A percentile compares a stretch with the other conserved stretches of the same genome.
These are phyloP conservation scores for Ramaria sp. DNA, from an alignment of 768 basidiomycete genomes.

Conservation along the genomic window DNA sequence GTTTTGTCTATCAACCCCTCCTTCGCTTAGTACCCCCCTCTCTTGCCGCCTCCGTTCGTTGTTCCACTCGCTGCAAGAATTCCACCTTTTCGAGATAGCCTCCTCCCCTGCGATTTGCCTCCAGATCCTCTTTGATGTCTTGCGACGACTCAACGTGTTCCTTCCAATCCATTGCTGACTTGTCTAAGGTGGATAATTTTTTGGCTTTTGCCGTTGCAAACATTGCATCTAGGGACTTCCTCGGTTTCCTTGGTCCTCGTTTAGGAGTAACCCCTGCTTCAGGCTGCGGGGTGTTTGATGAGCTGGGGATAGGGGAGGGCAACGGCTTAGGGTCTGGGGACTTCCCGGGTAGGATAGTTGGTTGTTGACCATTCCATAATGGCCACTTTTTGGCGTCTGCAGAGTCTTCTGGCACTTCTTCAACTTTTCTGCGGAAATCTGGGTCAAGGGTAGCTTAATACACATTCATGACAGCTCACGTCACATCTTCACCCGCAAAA, in stretches of 20 bases:
- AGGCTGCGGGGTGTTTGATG: conserved; percentile 4
- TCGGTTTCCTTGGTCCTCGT: conserved; percentile 59
- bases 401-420: conserved; percentile 63
- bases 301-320: conserved; percentile 9
- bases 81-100: conserved; percentile 82
- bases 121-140: conserved; percentile 57
- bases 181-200: conserved; percentile 76
- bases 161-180: conserved; percentile 81
- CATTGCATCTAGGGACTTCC: conserved; percentile 31
- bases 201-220: conserved; percentile 36
- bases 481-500: conserved; percentile 68
- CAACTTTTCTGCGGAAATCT: conserved; percentile 43
- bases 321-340: neutral
- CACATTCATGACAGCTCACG: conserved; percentile 34
- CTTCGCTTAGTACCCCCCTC: conserved; percentile 50
- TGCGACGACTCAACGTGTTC: conserved; percentile 38
- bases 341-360: neutral
- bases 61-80: conserved; percentile 67
- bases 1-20: conserved; percentile 10
- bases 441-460: neutral
- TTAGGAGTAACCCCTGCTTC: conserved; percentile 16
- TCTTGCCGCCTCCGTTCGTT: conserved; percentile 52
- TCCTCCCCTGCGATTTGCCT: conserved; percentile 59
- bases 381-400: conserved; percentile 73
- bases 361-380: conserved; percentile 27